These are phyloP conservation scores for Rutstroemia sp. DNA, from an alignment of 2,329 filamentous ascomycete species.

Conservation along the genomic window DNA sequence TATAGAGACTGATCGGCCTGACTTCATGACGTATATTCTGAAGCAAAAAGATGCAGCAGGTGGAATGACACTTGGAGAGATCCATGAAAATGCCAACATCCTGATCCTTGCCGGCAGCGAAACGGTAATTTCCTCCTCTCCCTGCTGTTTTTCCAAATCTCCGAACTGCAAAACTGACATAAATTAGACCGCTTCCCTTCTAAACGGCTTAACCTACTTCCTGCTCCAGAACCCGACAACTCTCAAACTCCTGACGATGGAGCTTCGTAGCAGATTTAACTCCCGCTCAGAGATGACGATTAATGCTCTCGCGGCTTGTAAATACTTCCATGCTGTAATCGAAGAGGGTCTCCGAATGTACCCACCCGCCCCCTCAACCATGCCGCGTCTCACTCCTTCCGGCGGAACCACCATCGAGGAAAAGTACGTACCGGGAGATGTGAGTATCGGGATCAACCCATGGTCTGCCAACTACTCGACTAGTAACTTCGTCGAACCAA, in stretches of 20 bases:
- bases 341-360: conserved; percentile 15
- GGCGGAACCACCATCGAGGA: neutral
- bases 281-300: conserved; percentile 15
- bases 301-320: conserved; percentile 9
- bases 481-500: neutral
- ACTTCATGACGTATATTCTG: conserved; percentile 7
- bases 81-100: neutral
- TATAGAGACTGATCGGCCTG: neutral
- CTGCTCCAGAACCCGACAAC: conserved; percentile 42
- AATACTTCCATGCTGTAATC: conserved; percentile 11
- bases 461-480: neutral
- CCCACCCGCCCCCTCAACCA: conserved; percentile 7
- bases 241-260: conserved; percentile 30
- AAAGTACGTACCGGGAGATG: neutral
- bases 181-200: conserved; percentile 29
- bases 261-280: conserved; percentile 35
- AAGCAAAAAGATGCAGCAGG: conserved; percentile 4
- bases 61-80: conserved; percentile 2
- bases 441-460: neutral
- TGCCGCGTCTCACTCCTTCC: neutral
- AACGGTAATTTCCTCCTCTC: neutral
- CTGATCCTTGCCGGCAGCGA: conserved; percentile 6
- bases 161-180: conserved; percentile 1
- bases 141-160: conserved; percentile 16
- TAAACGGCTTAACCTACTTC: conserved; percentile 32